A percentile compares a stretch with the other conserved stretches of the same genome.
Conservation (phyloP, 257 asterid species). For the Solanum bulbocastanum region DNA sequence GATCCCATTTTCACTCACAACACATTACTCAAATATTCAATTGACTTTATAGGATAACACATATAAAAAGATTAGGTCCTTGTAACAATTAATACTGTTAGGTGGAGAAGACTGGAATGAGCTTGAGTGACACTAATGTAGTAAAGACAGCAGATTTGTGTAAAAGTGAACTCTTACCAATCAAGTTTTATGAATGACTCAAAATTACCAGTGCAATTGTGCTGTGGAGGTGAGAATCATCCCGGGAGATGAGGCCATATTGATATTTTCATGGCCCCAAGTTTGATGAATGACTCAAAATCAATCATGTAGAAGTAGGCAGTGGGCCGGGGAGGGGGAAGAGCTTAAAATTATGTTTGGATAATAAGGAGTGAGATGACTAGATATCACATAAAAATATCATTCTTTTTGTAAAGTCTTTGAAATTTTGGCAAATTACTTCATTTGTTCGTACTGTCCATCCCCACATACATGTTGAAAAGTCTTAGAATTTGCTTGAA, state of each 20-base stretch:
- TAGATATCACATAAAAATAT: too few relatives aligned
- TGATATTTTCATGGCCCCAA: too few relatives aligned
- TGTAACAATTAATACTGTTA: neutral
- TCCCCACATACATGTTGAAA: neutral
- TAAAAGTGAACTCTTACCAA: neutral
- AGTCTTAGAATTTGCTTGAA: neutral
- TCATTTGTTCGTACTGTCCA: neutral
- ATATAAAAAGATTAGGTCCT: neutral
- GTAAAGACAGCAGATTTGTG: neutral
- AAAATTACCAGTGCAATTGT: too few relatives aligned
- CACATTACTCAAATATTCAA: neutral
- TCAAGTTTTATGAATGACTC: neutral
- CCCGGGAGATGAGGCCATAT: too few relatives aligned
- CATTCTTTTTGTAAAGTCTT: too few relatives aligned
- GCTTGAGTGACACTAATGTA: neutral
- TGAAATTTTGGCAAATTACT: too few relatives aligned
- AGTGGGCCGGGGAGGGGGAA: too few relatives aligned
- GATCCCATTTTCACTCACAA: neutral
- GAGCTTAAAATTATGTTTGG: too few relatives aligned
- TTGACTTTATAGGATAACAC: neutral
- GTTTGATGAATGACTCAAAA: too few relatives aligned
- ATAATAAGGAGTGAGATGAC: too few relatives aligned
- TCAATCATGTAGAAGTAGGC: too few relatives aligned
- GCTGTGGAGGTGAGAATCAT: too few relatives aligned
- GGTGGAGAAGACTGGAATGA: neutral